These are phyloP conservation scores for Cicer cuneatum DNA, from an alignment of 306 rosid genomes.

Conservation along the genomic window DNA sequence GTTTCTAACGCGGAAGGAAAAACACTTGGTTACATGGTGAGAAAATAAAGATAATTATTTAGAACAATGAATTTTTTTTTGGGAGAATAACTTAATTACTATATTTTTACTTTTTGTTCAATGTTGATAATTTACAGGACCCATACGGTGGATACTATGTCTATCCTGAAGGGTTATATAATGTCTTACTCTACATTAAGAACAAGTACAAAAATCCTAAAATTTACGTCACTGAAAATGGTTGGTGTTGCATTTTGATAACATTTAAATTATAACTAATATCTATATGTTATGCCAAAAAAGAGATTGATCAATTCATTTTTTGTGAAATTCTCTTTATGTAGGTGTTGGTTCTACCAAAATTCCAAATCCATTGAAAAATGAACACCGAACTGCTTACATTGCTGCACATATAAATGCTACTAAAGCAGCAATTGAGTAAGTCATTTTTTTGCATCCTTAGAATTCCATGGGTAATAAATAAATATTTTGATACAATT, in stretches of 20 bases:
- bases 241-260: conserved; percentile 17
- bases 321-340: background rate
- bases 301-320: background rate
- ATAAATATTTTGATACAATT: no score
- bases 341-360: background rate
- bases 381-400: background rate
- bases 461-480: background rate
- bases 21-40: conserved; percentile 47
- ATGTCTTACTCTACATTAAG: conserved; percentile 33
- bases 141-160: background rate
- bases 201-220: conserved; percentile 38
- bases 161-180: conserved; percentile 45
- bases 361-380: background rate
- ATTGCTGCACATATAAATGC: background rate
- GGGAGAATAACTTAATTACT: background rate
- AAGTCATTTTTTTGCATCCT: background rate
- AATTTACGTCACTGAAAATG: conserved; percentile 53
- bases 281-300: background rate
- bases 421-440: conserved; percentile 28
- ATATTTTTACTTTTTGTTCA: background rate
- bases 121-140: background rate
- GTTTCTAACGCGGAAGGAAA: conserved; percentile 34
- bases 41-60: background rate
- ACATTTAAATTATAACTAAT: background rate
- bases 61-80: background rate